A percentile compares a stretch with the other conserved stretches of the same genome.
phyloP scores from a whole-genome alignment of 1,139 yeast genomes.

The Kazachstania sp. region DNA sequence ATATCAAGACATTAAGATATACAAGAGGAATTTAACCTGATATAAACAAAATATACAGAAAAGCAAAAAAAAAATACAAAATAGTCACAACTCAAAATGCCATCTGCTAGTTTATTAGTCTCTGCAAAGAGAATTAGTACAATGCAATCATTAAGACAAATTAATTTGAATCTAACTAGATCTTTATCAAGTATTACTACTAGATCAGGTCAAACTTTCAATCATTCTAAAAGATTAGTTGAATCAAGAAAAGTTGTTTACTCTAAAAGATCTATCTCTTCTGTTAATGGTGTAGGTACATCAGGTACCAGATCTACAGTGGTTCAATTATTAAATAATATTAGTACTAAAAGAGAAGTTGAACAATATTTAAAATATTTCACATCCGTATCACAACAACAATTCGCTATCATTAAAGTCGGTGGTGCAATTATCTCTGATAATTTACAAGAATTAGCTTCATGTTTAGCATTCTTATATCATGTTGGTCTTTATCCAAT shows the following conservation, averaged over 20 bases:
- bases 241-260: conserved; percentile 18
- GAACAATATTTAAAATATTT: conserved; percentile 94
- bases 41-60: too few species aligned
- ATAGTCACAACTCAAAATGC: conserved; percentile 10
- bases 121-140: conserved; percentile 16
- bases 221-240: conserved; percentile 5
- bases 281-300: conserved; percentile 25
- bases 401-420: conserved; percentile 95
- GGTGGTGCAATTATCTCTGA: conserved; percentile 99
- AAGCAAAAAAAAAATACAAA: too few species aligned
- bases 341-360: conserved; percentile 94
- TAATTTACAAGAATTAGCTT: conserved; percentile 84
- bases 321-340: conserved; percentile 85
- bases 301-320: conserved; percentile 76
- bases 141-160: conserved; percentile 1
- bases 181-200: conserved; percentile 5
- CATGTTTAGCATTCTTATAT: conserved; percentile 89
- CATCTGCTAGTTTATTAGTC: conserved; percentile 21
- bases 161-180: conserved; percentile 1
- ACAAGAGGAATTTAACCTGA: not conserved
- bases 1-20: not conserved
- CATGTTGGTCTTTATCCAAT: conserved; percentile 97
- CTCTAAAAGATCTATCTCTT: conserved; percentile 20
- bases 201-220: not conserved
- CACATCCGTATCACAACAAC: conserved; percentile 92